Evolutionary conservation across 495 filamentous ascomycete genomes (phyloP), one percentile per base, ranked within the genome.

Genomic region (Neurospora sp.): DNA sequence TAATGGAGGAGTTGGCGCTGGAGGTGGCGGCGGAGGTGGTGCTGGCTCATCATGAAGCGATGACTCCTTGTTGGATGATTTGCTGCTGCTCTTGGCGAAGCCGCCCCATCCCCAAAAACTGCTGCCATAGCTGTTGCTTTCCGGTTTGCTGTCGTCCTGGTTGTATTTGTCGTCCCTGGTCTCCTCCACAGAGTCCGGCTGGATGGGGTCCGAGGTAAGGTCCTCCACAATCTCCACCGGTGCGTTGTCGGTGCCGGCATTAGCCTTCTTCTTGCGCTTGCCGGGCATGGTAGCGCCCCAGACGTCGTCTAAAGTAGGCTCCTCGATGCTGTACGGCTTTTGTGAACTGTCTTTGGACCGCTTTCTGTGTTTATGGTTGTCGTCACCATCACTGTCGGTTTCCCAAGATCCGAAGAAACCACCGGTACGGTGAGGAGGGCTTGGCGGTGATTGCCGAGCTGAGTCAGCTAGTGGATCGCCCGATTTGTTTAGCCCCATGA

Each of bases 241-340:
- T n/a, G 76, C 68, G 37, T 82, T 84, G 74, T 82, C 83, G 68
- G 73, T 77, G 46, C 74, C 74, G 38, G 80, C 80, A 73, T 82
- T 82, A 27, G 74, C 74, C 70, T 85, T 85, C 74, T 82, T 82
- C 75, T 84, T 85, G 53, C 53, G 53, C 71, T 83, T 84, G 66
- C 81, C 81, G 12, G 81, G 80, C 35, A 77, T 78, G 39, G 77
- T 70, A 3, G 74, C 42, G 18, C 77, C 82, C 83, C 82, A 84
- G n/a, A 76, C 74, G 71, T 85, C 83, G 31, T 84, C 82, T 7
- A 48, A 71, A 11, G 42, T 46, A 48, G 83, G 84, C 71, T 86
- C 83, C 71, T 86, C 84, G 69, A 84, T 83, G 8, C 78, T 76
- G 72, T 85, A 85, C 9, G 82, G 82, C 74, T 84, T 84, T 68